phyloP scores from a whole-genome alignment of 2,329 filamentous ascomycete species.

The Sporothrix euskadiensis region DNA sequence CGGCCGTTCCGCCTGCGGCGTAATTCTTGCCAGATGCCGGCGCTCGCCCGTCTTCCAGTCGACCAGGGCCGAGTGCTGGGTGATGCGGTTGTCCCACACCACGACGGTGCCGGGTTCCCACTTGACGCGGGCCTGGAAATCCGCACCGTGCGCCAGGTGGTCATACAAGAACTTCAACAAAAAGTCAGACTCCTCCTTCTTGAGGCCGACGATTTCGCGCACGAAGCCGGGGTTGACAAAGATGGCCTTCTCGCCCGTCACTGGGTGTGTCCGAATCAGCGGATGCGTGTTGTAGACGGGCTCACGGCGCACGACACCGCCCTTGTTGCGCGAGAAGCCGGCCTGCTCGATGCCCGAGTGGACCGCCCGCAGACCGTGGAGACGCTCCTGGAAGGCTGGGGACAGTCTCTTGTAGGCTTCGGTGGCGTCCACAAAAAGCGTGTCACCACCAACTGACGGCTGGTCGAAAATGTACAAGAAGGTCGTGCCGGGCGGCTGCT shows the following conservation, averaged over 20 bases:
- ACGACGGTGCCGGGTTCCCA: constrained; percentile 79
- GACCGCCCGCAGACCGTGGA: constrained; percentile 77
- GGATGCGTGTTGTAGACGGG: constrained; percentile 75
- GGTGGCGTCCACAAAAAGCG: constrained; percentile 75
- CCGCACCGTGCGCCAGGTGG: constrained; percentile 69
- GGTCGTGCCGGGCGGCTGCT: constrained; percentile 62
- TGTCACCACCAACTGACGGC: constrained; percentile 79
- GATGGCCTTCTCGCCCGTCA: constrained; percentile 79
- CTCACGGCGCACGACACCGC: constrained; percentile 70
- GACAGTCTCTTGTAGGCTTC: constrained; percentile 81
- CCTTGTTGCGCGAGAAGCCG: constrained; percentile 64
- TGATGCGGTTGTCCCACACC: constrained; percentile 83
- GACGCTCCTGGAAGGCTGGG: constrained; percentile 68
- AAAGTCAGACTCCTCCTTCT: constrained; percentile 81
- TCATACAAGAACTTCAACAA: constrained; percentile 76
- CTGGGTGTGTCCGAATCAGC: constrained; percentile 78
- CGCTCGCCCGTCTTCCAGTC: constrained; percentile 80
- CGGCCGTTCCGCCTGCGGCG: constrained; percentile 76
- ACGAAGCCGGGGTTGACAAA: constrained; percentile 86
- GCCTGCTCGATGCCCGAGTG: constrained; percentile 84
- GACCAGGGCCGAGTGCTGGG: constrained; percentile 73
- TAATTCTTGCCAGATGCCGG: constrained; percentile 77
- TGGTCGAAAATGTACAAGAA: constrained; percentile 87
- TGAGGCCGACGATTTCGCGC: constrained; percentile 75
- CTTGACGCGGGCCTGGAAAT: constrained; percentile 72